Base-by-base conservation (phyloP, 176 grass and related monocot species). In the maize (Zea mays) region DNA sequence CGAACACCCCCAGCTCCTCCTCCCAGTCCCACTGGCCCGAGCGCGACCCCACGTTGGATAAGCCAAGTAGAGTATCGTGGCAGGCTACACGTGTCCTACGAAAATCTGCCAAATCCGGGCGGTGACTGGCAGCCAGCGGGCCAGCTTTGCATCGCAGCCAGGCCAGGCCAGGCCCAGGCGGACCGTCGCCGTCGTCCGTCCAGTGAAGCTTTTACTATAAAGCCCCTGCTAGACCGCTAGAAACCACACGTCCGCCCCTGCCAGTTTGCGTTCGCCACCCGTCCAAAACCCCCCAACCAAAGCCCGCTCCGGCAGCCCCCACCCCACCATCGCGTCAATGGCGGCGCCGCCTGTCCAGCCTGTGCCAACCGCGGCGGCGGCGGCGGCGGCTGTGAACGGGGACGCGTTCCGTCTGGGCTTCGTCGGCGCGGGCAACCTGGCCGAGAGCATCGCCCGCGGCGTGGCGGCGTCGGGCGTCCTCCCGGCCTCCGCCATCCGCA, bases 381-480 rank as follows among this genome's bases (percentile, higher is more conserved):
- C 57, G 0, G 50, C 85, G 37, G 54, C 82, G 1, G 73, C 70
- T 1, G 69, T 64, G 0, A 67, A 2, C 38, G 64, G 43, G 9
- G 86, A 86, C 62, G 42, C 59, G 49, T 99, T 93, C 84, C 86
- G 73, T 13, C 79, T 99, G 0, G 96, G 96, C 0, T 96, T 99
- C 82, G 52, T 99, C 58, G 96, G 96, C 21, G 88, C 90, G 0
- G 96, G 96, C 7, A 99, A 96, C 81, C 48, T 99, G 67, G 96
- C 92, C 51, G 96, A 99, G 92, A 99, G 90, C 88, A 99, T 95
- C 81, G 92, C 90, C 33, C 77, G 92, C 8, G 92, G 96, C 56
- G 92, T 95, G 2, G 79, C 74, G 21, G 91, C 89, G 35, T 96
- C 92, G 21, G 90, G 84, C 62, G 88, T 96, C 82, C 92, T 99